Evolutionary conservation across 306 rosid genomes (phyloP).

Genomic region (Datisca glomerata): DNA sequence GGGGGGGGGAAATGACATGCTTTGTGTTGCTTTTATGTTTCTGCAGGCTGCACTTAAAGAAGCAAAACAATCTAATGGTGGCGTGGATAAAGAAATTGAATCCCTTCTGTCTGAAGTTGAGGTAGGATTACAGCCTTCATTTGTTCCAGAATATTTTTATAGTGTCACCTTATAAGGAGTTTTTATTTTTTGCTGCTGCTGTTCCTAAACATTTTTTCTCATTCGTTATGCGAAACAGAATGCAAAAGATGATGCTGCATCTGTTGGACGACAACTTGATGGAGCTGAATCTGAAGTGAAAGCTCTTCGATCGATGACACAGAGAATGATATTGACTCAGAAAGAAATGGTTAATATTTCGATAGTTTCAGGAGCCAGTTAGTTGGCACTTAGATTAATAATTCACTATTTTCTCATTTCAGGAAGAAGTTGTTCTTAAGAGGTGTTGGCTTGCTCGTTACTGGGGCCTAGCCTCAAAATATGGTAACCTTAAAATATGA

Average conservation of each 20-base stretch:
- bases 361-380: slow-evolving; percentile 11
- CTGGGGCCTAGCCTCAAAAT: slow-evolving; percentile 93
- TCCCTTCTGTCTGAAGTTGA: slow-evolving; percentile 47
- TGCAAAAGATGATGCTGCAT: slow-evolving; percentile 54
- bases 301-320: slow-evolving; percentile 81
- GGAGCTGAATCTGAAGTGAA: slow-evolving; percentile 87
- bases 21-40: slow-evolving; percentile 10
- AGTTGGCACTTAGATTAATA: slow-evolving; percentile 12
- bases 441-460: slow-evolving; percentile 99
- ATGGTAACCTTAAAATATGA: too few species aligned
- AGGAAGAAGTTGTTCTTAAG: slow-evolving; percentile 99
- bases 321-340: slow-evolving; percentile 91
- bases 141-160: slow-evolving; percentile 2
- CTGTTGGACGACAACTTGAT: slow-evolving; percentile 39
- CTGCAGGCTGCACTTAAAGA: slow-evolving; percentile 79
- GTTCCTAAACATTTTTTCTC: slow-evolving; percentile 8
- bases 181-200: slow-evolving; percentile 11
- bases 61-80: slow-evolving; percentile 58
- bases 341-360: slow-evolving; percentile 72
- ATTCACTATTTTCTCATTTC: slow-evolving; percentile 18
- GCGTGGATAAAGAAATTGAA: slow-evolving; percentile 47
- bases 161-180: too few species aligned
- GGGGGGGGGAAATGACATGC: too few species aligned
- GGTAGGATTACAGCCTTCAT: slow-evolving; percentile 23
- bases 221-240: slow-evolving; percentile 29